Evolutionary conservation across 768 basidiomycete genomes (phyloP).

Genomic region (Omphalotus guepiniiformis): DNA sequence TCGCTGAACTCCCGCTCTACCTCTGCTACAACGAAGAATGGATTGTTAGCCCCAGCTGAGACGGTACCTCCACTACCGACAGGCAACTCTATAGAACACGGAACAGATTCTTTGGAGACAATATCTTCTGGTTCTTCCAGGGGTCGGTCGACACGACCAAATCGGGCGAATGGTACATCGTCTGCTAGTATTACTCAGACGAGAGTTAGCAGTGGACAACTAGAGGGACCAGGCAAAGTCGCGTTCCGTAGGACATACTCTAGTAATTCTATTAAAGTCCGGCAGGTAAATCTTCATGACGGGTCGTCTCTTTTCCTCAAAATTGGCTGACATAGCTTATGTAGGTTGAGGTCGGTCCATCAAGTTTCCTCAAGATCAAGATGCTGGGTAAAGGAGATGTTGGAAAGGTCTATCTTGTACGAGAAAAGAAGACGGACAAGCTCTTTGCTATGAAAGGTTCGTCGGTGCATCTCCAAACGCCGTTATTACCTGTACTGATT

Average conservation of each 20-base stretch:
- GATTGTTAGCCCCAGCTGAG: constrained; percentile 70
- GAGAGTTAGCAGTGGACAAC: constrained; percentile 40
- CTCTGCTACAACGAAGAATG: constrained; percentile 64
- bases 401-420: constrained; percentile 95
- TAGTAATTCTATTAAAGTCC: constrained; percentile 94
- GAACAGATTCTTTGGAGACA: constrained; percentile 72
- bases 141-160: constrained; percentile 40
- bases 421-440: constrained; percentile 96
- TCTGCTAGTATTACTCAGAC: constrained; percentile 36
- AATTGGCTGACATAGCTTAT: constrained; percentile 6
- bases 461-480: constrained; percentile 22
- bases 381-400: constrained; percentile 99
- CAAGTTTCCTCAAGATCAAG: constrained; percentile 94
- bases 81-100: constrained; percentile 50
- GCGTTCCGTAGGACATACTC: constrained; percentile 95
- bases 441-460: constrained; percentile 99
- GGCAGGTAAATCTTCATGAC: constrained; percentile 51
- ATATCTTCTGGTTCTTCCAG: constrained; percentile 73
- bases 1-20: constrained; percentile 51
- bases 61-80: constrained; percentile 52
- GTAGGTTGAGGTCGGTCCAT: constrained; percentile 91
- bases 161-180: constrained; percentile 31
- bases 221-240: constrained; percentile 53
- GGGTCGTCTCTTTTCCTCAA: constrained; percentile 7
- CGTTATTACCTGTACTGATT: constrained; percentile 18